These are phyloP conservation scores for Trichosporon sp. DNA, from an alignment of 1,284 basidiomycete genomes.

Conservation along the genomic window DNA sequence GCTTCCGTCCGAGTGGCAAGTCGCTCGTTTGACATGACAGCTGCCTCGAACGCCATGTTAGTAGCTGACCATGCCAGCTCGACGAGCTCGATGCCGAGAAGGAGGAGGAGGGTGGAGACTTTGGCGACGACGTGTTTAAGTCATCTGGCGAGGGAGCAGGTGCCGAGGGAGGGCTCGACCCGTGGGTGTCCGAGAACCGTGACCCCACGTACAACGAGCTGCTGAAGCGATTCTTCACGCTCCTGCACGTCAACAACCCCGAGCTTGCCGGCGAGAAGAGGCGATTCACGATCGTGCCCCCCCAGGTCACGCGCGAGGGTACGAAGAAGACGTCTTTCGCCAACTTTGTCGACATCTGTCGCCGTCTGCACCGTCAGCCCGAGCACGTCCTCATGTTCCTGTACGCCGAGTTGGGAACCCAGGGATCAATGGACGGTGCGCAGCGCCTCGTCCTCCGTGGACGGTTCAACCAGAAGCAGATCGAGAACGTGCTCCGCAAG, in stretches of 20 bases:
- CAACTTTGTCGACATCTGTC: conserved; percentile 96
- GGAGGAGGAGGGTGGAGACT: conserved; percentile 65
- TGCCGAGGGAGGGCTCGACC: conserved; percentile 49
- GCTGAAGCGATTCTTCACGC: conserved; percentile 83
- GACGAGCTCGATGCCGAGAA: conserved; percentile 50
- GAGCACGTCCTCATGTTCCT: conserved; percentile 98
- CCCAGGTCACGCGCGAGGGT: conserved; percentile 82
- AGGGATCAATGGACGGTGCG: conserved; percentile 87
- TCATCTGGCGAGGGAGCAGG: conserved; percentile 55
- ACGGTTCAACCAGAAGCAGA: conserved; percentile 96
- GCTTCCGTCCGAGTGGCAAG: no score
- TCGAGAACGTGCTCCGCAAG: conserved; percentile 92
- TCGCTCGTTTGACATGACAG: no score
- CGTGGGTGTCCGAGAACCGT: conserved; percentile 83
- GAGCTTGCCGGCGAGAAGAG: conserved; percentile 82
- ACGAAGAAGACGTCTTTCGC: conserved; percentile 96
- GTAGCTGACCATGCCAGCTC: conserved; percentile 23
- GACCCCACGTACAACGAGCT: conserved; percentile 94
- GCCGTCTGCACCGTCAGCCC: conserved; percentile 96
- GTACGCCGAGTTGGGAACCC: conserved; percentile 98
- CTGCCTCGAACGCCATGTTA: neutral
- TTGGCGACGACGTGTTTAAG: conserved; percentile 75
- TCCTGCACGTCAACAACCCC: conserved; percentile 90
- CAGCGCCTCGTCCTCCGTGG: conserved; percentile 94
- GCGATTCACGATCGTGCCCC: conserved; percentile 96